Conservation (phyloP, 2,329 filamentous ascomycete genomes). For the Phialemonium atrogriseum region DNA sequence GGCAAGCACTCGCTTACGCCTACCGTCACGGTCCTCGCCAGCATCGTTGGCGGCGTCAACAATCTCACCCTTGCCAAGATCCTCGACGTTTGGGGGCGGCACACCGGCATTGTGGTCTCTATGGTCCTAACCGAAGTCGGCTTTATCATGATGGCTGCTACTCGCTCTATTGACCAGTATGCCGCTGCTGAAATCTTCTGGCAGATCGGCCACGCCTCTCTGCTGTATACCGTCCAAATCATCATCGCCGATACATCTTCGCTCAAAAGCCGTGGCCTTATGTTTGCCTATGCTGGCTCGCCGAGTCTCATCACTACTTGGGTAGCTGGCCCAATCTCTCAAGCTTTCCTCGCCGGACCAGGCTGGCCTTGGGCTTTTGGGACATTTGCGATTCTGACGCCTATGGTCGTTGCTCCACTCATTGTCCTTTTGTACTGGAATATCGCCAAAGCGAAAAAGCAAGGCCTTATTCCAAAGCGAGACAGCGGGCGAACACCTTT, state of each 20-base stretch:
- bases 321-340: slow-evolving; percentile 44
- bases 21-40: slow-evolving; percentile 8
- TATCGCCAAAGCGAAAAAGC: slow-evolving; percentile 40
- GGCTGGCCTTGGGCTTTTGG: slow-evolving; percentile 55
- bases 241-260: slow-evolving; percentile 55
- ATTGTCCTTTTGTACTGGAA: slow-evolving; percentile 44
- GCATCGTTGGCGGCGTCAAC: slow-evolving; percentile 37
- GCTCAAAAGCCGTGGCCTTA: slow-evolving; percentile 50
- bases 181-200: slow-evolving; percentile 52
- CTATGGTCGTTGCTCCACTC: slow-evolving; percentile 48
- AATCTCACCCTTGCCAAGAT: slow-evolving; percentile 52
- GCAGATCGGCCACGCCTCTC: slow-evolving; percentile 33
- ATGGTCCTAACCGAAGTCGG: slow-evolving; percentile 29
- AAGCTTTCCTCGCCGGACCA: slow-evolving; percentile 36
- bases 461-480: slow-evolving; percentile 11
- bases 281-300: slow-evolving; percentile 48
- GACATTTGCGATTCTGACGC: slow-evolving; percentile 47
- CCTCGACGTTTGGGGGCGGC: slow-evolving; percentile 50
- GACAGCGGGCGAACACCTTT: slow-evolving; percentile 16
- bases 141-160: slow-evolving; percentile 52
- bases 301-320: slow-evolving; percentile 54
- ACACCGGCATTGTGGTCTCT: slow-evolving; percentile 44
- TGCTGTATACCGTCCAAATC: slow-evolving; percentile 43
- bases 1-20: slow-evolving; percentile 10
- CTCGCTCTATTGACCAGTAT: slow-evolving; percentile 23